Conservation (phyloP, 805 yeast genomes). For the Candida patagonica region DNA sequence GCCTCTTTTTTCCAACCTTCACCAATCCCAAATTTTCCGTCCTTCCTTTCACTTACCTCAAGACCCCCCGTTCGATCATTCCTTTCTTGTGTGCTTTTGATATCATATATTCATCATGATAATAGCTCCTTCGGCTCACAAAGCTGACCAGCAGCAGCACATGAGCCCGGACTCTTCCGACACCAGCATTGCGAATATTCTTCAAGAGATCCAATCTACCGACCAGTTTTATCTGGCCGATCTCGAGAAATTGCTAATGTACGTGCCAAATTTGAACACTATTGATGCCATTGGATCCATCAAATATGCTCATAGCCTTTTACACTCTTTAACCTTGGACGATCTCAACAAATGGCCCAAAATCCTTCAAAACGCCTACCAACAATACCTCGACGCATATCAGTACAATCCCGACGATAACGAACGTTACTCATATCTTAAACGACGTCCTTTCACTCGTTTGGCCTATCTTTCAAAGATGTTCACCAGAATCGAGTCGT, state of each 20-base stretch:
- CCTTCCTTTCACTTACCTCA: no score
- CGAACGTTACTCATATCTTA: conserved; percentile 9
- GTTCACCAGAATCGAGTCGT: conserved; percentile 5
- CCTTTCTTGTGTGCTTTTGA: no score
- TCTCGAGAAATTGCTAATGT: conserved; percentile 3
- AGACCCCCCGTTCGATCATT: no score
- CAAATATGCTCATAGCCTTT: neutral
- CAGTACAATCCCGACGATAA: conserved; percentile 11
- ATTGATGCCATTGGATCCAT: conserved; percentile 4
- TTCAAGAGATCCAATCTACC: conserved; percentile 6
- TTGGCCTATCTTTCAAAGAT: conserved; percentile 9
- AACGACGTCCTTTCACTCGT: conserved; percentile 14
- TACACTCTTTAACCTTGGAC: neutral
- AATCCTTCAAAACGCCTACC: neutral
- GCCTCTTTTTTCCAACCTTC: no score
- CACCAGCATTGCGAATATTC: neutral
- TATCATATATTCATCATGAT: no score
- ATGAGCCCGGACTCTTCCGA: neutral
- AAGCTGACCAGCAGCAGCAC: no score
- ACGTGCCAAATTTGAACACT: conserved; percentile 2
- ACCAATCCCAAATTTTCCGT: no score
- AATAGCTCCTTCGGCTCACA: no score
- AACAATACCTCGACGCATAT: conserved; percentile 9
- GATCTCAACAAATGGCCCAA: conserved; percentile 2
- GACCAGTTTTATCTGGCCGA: conserved; percentile 6